A percentile compares a stretch with the other conserved stretches of the same genome.
These are phyloP conservation scores for Aristolochia fimbriata DNA, from an alignment of 164 flowering plant genomes.

Conservation along the genomic window DNA sequence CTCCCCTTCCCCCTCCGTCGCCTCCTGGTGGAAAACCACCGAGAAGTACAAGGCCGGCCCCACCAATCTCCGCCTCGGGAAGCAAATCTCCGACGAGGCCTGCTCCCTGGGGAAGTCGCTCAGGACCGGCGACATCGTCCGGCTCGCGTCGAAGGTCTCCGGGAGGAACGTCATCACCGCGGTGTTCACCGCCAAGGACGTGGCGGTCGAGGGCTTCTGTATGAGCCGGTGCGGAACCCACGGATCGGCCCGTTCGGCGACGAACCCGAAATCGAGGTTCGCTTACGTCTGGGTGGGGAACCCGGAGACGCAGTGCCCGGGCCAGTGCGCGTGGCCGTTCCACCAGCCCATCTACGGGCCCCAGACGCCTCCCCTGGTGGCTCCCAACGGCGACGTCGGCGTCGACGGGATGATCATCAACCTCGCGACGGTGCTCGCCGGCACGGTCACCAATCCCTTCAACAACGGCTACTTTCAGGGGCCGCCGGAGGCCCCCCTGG, in stretches of 20 bases:
- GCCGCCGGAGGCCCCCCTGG: conserved; percentile 52
- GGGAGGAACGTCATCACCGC: conserved; percentile 22
- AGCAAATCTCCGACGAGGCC: conserved; percentile 30
- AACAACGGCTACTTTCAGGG: conserved; percentile 67
- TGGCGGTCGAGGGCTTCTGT: conserved; percentile 44
- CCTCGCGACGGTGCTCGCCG: conserved; percentile 65
- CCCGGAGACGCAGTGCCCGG: conserved; percentile 77
- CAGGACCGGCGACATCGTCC: conserved; percentile 19
- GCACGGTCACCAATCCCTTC: conserved; percentile 72
- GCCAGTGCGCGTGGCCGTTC: conserved; percentile 91
- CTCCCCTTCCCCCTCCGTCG: conserved; percentile 30
- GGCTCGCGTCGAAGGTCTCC: conserved; percentile 24
- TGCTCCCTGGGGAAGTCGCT: conserved; percentile 52
- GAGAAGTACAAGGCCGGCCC: conserved; percentile 43
- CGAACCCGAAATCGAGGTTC: conserved; percentile 7
- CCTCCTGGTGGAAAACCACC: conserved; percentile 62
- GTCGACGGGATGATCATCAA: conserved; percentile 81
- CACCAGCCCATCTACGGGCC: conserved; percentile 80
- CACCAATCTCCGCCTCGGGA: conserved; percentile 29
- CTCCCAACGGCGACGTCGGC: conserved; percentile 84
- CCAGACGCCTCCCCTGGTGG: conserved; percentile 55
- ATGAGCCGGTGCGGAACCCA: conserved; percentile 46
- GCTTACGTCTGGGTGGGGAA: conserved; percentile 80
- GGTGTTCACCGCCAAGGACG: conserved; percentile 53
- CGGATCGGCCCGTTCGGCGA: conserved; percentile 19